Conservation (phyloP, 2,329 filamentous ascomycete species). For the Claviceps humidiphila region DNA sequence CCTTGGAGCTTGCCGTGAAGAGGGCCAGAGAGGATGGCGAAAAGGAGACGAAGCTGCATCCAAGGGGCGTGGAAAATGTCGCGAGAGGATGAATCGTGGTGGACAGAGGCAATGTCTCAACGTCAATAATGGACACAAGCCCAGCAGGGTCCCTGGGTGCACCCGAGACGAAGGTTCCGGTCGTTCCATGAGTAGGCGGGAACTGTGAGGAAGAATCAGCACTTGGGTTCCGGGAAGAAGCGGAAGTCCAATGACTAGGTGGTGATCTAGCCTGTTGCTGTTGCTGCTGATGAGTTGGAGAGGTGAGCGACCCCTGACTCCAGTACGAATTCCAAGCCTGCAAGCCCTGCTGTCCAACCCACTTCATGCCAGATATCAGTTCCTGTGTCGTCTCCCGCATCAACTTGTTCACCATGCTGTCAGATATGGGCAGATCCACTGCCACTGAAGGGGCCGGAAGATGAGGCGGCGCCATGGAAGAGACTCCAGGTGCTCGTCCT, state of each 20-base stretch:
- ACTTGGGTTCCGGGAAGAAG: constrained; percentile 3
- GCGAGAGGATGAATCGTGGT: constrained; percentile 48
- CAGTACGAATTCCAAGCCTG: constrained; percentile 74
- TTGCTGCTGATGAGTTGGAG: constrained; percentile 18
- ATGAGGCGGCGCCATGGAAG: constrained; percentile 53
- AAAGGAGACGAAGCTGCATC: constrained; percentile 71
- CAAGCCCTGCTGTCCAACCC: constrained; percentile 63
- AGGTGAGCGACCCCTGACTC: constrained; percentile 38
- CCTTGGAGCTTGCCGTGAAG: constrained; percentile 69
- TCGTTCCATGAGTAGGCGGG: constrained; percentile 52
- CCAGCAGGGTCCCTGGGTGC: constrained; percentile 49
- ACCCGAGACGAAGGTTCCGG: constrained; percentile 41
- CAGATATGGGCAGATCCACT: constrained; percentile 58
- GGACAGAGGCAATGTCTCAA: constrained; percentile 43
- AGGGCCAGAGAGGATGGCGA: constrained; percentile 60
- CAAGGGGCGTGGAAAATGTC: constrained; percentile 58
- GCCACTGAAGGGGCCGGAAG: constrained; percentile 53
- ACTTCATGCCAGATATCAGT: constrained; percentile 59
- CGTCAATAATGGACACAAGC: constrained; percentile 61
- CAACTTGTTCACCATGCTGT: constrained; percentile 61
- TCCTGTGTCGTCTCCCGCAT: constrained; percentile 71
- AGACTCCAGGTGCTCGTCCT: constrained; percentile 41
- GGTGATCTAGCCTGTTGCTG: constrained; percentile 25
- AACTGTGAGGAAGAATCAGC: constrained; percentile 33
- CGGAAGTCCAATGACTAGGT: constrained; percentile 34